A percentile compares a stretch with the other conserved stretches of the same genome.
These are phyloP conservation scores for Neofusicoccum umdonicola DNA, from an alignment of 2,329 filamentous ascomycete genomes.

Conservation along the genomic window DNA sequence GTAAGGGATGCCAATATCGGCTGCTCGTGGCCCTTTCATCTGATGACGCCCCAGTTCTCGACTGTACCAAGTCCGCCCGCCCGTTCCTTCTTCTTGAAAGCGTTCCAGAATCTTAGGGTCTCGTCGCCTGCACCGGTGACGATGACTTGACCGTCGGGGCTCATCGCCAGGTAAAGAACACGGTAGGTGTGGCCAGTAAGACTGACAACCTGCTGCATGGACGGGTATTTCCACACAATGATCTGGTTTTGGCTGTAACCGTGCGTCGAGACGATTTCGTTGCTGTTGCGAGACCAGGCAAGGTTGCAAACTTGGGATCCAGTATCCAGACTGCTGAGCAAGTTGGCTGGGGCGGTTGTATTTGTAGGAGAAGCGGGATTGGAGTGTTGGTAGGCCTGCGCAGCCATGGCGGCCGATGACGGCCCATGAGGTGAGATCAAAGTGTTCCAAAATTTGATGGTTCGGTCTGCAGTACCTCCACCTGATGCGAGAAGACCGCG, in stretches of 20 bases:
- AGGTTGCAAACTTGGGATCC: constrained; percentile 99
- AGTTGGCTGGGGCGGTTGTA: constrained; percentile 37
- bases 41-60: constrained; percentile 80
- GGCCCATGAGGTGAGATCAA: constrained; percentile 63
- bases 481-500: constrained; percentile 91
- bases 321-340: constrained; percentile 82
- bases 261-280: constrained; percentile 95
- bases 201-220: constrained; percentile 94
- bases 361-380: constrained; percentile 31
- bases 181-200: constrained; percentile 95
- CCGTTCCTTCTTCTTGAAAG: constrained; percentile 80
- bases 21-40: constrained; percentile 39
- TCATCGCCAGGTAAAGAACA: constrained; percentile 95
- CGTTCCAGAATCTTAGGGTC: constrained; percentile 93
- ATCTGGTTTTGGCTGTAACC: constrained; percentile 98
- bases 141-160: constrained; percentile 87
- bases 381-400: constrained; percentile 28
- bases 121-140: constrained; percentile 97
- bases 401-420: constrained; percentile 40
- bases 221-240: constrained; percentile 98
- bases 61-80: constrained; percentile 57
- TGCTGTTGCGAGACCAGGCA: constrained; percentile 95
- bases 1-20: neutral
- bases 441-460: constrained; percentile 98
- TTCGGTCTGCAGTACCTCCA: constrained; percentile 89